Percentiles rank a stretch among this genome's conserved stretches.
These are phyloP conservation scores for Apostasia ramifera DNA, from an alignment of 106 monocot species.

Conservation along the genomic window DNA sequence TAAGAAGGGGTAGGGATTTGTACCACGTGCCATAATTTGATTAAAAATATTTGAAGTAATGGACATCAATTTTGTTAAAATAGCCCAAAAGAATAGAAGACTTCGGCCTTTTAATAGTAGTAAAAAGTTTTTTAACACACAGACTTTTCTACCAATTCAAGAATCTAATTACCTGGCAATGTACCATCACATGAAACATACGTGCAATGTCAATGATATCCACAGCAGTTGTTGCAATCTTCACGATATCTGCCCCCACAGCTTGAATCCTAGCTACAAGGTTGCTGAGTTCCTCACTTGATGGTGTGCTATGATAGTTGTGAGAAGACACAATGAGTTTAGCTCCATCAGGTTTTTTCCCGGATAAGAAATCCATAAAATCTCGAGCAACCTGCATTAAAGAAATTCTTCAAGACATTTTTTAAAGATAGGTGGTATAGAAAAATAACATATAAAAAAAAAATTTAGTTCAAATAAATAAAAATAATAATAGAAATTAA, in stretches of 20 bases:
- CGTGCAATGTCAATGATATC: conserved; percentile 76
- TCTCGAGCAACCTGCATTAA: conserved; percentile 68
- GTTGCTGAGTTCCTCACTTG: conserved; percentile 56
- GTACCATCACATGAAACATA: conserved; percentile 83
- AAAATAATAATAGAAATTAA: too few relatives aligned
- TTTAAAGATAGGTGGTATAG: too few relatives aligned
- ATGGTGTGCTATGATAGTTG: conserved; percentile 82
- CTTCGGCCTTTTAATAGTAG: too few relatives aligned
- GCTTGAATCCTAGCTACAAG: conserved; percentile 93
- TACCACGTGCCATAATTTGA: too few relatives aligned
- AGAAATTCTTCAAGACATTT: conserved; percentile 1
- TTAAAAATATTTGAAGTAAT: too few relatives aligned
- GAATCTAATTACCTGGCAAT: conserved; percentile 65
- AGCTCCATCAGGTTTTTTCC: conserved; percentile 60
- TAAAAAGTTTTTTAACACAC: too few relatives aligned
- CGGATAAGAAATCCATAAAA: conserved; percentile 54
- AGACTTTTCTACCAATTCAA: too few relatives aligned
- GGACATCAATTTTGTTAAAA: too few relatives aligned
- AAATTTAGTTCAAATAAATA: too few relatives aligned
- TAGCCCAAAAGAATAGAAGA: too few relatives aligned
- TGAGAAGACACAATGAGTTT: conserved; percentile 97
- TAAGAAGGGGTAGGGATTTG: too few relatives aligned
- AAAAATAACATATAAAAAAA: too few relatives aligned
- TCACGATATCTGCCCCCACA: conserved; percentile 88
- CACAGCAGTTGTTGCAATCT: conserved; percentile 77